Base-by-base conservation (phyloP, 1,284 basidiomycete genomes). In the Butyriboletus appendiculatus region DNA sequence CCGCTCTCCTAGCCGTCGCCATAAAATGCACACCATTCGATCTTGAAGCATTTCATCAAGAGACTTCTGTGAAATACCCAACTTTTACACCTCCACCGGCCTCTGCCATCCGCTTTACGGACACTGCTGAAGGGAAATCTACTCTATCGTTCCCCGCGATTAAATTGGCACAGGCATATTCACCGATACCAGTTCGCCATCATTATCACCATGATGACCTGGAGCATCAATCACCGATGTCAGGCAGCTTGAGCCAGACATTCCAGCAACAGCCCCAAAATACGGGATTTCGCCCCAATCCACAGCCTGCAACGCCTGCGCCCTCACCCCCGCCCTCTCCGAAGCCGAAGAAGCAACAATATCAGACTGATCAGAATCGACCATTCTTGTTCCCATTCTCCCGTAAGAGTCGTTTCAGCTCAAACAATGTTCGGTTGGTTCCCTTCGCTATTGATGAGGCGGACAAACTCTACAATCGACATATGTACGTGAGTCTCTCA, bases 361-460 rank as follows among this genome's bases (percentile, higher is more conserved):
- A 95, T 72, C 97, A 99, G 72, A 99, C 97, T 0, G 97, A 99
- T 70, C 97, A 97, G 68, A 87, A 77, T 33, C 81, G 93, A 9
- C 97, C 97, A 1, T 99, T 99, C 69, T 77, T 99, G 53, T 95
- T 99, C 68, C 97, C 97, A 0, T 99, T 97, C 70, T 92, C 94
- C 14, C 81, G 77, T 47, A 79, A 73, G 51, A 68, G 58, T 50
- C 65, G 57, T 5, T 60, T 73, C 40, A 59, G 65, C 10, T 60
- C 65, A 45, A 78, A 78, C 57, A 79, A 84, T 63, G 77, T 76
- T 37, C 78, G 83, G 55, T 76, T 93, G 11, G 93, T 98, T 2
- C 97, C 97, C 1, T 94, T 88, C 68, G 94, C 94, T 12, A 96
- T 99, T 59, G 93, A 95, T 48, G 97, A 99, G 71, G 97, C 97